A percentile compares a stretch with the other conserved stretches of the same genome.
These are phyloP conservation scores for Colletotrichum orbiculare DNA, from an alignment of 2,329 filamentous ascomycete species.

Conservation along the genomic window DNA sequence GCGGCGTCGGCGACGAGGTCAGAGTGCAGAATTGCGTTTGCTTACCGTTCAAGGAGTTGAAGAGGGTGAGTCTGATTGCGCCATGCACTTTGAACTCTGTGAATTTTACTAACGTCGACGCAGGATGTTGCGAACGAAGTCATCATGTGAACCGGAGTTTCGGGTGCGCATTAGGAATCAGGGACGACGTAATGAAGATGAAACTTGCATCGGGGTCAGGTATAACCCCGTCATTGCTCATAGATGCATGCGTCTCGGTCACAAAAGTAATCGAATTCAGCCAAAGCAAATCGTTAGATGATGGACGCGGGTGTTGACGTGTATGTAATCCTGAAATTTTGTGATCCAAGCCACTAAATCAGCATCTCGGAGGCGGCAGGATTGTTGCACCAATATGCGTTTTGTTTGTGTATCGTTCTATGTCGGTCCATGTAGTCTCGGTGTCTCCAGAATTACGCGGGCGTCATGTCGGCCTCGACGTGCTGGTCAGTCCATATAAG, in stretches of 20 bases:
- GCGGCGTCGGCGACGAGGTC: constrained; percentile 91
- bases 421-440: no score
- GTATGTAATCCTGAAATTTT: no score
- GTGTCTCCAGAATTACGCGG: no score
- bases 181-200: constrained; percentile 34
- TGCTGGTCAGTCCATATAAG: no score
- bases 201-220: constrained; percentile 29
- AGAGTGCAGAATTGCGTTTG: constrained; percentile 98
- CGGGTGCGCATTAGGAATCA: neutral
- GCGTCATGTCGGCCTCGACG: no score
- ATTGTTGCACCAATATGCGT: no score
- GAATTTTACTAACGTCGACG: constrained; percentile 41
- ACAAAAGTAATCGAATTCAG: constrained; percentile 36
- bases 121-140: constrained; percentile 88
- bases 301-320: neutral
- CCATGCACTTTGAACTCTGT: neutral
- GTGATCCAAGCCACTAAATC: no score
- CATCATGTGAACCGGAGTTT: constrained; percentile 77
- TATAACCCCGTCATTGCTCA: constrained; percentile 30
- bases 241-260: constrained; percentile 36
- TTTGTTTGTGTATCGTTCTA: no score
- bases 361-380: no score
- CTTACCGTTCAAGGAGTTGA: constrained; percentile 97
- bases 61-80: constrained; percentile 74
- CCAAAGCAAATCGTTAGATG: constrained; percentile 18